phyloP scores from a whole-genome alignment of 768 basidiomycete species.

The Boletus insuetus region DNA sequence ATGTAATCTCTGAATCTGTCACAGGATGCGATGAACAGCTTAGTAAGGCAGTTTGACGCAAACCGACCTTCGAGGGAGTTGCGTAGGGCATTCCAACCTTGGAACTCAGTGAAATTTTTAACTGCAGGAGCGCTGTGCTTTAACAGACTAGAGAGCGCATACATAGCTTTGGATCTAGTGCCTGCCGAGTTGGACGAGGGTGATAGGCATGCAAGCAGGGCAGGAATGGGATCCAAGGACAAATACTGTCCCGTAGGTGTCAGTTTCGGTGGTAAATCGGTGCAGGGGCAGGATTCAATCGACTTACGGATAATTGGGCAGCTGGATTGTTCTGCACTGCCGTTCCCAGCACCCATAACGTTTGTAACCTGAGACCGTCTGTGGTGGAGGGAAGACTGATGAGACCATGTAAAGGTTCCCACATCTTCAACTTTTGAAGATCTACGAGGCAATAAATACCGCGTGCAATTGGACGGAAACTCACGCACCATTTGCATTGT shows the following conservation, averaged over 20 bases:
- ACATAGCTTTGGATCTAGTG: constrained; percentile 77
- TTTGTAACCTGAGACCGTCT: constrained; percentile 60
- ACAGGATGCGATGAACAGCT: not conserved
- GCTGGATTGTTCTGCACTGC: constrained; percentile 88
- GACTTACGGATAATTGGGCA: constrained; percentile 70
- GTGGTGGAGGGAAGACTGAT: constrained; percentile 52
- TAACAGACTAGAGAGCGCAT: constrained; percentile 72
- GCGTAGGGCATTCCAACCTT: constrained; percentile 65
- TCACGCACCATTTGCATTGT: constrained; percentile 75
- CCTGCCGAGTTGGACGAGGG: constrained; percentile 50
- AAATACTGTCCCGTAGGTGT: constrained; percentile 47
- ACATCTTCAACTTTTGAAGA: constrained; percentile 70
- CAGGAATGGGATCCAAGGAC: constrained; percentile 60
- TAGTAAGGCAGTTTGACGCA: not conserved
- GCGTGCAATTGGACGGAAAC: not conserved
- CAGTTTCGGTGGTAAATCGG: not conserved
- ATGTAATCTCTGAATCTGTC: constrained; percentile 70
- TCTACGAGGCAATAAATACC: constrained; percentile 42
- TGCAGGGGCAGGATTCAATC: not conserved
- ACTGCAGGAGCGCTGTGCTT: constrained; percentile 78
- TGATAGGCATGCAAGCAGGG: constrained; percentile 58
- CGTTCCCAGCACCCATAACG: constrained; percentile 86
- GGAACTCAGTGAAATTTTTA: constrained; percentile 41
- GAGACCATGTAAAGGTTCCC: constrained; percentile 72
- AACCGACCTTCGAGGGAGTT: constrained; percentile 57